Evolutionary conservation across 2,329 filamentous ascomycete species (phyloP).

Genomic region (Thielaviopsis punctulata): DNA sequence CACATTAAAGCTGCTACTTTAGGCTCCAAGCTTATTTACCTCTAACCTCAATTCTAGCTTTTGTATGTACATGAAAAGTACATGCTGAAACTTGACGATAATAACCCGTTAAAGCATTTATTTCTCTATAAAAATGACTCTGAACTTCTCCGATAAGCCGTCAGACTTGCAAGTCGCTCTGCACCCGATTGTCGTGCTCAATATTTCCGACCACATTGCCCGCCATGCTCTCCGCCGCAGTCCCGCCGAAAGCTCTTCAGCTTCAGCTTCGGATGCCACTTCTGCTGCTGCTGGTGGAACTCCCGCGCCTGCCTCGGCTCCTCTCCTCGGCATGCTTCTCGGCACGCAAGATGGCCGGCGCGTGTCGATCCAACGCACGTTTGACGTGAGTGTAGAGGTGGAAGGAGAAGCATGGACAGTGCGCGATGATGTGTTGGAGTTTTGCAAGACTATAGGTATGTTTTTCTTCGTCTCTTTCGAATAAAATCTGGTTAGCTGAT

Average conservation of each 20-base stretch:
- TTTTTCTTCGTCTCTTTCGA: not conserved
- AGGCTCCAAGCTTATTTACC: not conserved
- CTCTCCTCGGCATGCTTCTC: conserved; percentile 72
- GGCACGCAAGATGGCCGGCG: conserved; percentile 83
- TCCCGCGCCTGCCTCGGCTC: not conserved
- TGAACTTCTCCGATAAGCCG: conserved; percentile 49
- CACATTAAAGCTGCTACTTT: not conserved
- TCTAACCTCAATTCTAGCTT: not conserved
- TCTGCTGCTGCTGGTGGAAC: conserved; percentile 17
- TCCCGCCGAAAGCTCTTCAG: conserved; percentile 36
- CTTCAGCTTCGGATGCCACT: too few relatives aligned
- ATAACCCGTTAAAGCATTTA: not conserved
- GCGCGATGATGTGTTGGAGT: conserved; percentile 1
- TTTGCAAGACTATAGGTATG: conserved; percentile 1
- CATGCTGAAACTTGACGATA: too few relatives aligned
- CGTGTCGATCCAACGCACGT: conserved; percentile 83
- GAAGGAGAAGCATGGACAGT: conserved; percentile 22
- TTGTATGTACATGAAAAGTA: too few relatives aligned
- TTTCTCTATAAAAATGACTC: conserved; percentile 13
- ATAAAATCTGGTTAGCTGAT: too few relatives aligned
- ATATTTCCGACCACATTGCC: conserved; percentile 91
- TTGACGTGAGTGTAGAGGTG: conserved; percentile 51
- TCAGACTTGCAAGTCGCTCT: conserved; percentile 67
- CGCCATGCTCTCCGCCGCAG: conserved; percentile 56
- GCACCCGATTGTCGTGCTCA: conserved; percentile 87